Evolutionary conservation across 805 yeast species (phyloP).

Genomic region (Barnettozyma sp.): DNA sequence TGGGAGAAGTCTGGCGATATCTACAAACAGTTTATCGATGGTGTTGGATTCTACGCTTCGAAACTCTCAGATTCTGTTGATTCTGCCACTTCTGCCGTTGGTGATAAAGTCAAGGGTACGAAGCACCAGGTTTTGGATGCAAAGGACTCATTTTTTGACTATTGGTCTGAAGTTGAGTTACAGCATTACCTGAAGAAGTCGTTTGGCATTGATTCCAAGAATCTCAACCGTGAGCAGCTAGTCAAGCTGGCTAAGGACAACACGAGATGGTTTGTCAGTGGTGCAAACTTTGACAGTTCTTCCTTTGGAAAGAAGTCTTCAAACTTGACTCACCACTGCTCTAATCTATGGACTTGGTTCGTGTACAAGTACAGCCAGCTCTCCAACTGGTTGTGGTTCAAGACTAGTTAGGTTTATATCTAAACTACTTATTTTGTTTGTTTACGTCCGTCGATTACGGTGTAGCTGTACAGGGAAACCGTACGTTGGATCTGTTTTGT

Average conservation of each 20-base stretch:
- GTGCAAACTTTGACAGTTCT: conserved; percentile 13
- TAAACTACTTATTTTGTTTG: background rate
- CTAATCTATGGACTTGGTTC: conserved; percentile 9
- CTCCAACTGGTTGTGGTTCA: conserved; percentile 4
- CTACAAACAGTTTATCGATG: conserved; percentile 16
- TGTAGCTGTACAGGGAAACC: too few species aligned
- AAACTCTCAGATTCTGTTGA: conserved; percentile 13
- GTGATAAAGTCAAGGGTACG: conserved; percentile 7
- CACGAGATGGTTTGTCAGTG: conserved; percentile 33
- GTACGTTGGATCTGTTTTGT: too few species aligned
- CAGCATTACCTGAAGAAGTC: conserved; percentile 32
- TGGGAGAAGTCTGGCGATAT: conserved; percentile 21
- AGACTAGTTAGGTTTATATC: background rate
- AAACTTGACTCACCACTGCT: conserved; percentile 8
- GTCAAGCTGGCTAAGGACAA: conserved; percentile 34
- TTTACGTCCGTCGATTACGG: background rate
- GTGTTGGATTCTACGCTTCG: conserved; percentile 11
- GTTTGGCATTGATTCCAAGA: conserved; percentile 33
- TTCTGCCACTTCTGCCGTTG: conserved; percentile 12
- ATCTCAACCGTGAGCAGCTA: conserved; percentile 29
- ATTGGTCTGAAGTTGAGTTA: conserved; percentile 40
- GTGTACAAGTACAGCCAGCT: conserved; percentile 1
- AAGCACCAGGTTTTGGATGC: conserved; percentile 9
- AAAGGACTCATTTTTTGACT: conserved; percentile 27
- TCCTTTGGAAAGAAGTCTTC: background rate